Base-by-base conservation (phyloP, 768 basidiomycete species). In the Dacryopinax primogenitus region DNA sequence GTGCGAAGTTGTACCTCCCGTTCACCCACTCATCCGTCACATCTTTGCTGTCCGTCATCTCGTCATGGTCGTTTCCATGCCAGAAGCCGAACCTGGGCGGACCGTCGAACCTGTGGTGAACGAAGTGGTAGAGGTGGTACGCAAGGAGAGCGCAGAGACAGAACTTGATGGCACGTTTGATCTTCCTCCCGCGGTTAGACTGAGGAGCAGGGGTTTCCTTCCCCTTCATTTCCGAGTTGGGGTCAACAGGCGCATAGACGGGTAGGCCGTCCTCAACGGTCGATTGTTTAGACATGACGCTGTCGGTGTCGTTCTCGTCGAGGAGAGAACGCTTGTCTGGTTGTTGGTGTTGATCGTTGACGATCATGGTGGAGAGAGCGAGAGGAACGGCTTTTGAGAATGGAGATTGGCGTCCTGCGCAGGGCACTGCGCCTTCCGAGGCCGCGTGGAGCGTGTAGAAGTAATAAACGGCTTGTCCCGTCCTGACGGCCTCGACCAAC, bases 11-110 rank as follows among this genome's bases (percentile, higher is more conserved):
- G 51, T 58, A 58, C 23, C 30, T 26, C 11, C 51, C 51, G 18
- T 58, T 30, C 26, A 58, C 51, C 51, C 51, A 58, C 30, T 58
- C 51, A 58, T 58, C 51, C 26, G 51, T 58, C 13, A 58, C 51
- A 58, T 58, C 51, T 18, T 58, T 6, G 30, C 51, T 58, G 26
- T 58, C 51, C 51, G 21, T 58, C 23, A 28, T 28, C 51, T 30
- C 51, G 26, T 58, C 26, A 13, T 32, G 4, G 26, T 58, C 51
- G 18, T 58, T 13, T 28, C 51, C 51, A 30, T 58, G 51, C 51
- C 51, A 58, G 18, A 58, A 58, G 11, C 51, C 51, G 51, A 58
- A 26, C 51, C 51, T 58, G 51, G 51, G 51, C 26, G 23, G 51
- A 13, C 51, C 51, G 18, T 58, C 26, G 15, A 15, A 9, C 26